Base-by-base conservation (phyloP, 2,329 filamentous ascomycete genomes). In the Diaporthe batatas region DNA sequence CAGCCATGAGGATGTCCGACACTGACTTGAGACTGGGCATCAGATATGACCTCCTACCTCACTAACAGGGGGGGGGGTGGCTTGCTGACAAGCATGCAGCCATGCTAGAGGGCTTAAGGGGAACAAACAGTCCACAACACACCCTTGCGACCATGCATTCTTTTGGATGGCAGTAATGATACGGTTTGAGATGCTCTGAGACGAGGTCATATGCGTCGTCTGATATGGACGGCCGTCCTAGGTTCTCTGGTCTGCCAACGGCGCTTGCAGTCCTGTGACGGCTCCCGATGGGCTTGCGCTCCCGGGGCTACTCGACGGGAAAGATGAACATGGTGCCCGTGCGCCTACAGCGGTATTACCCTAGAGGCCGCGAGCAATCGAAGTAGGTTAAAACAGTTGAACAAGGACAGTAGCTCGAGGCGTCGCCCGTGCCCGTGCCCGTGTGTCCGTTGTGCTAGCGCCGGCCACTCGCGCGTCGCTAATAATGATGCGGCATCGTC, bases 51-150 rank as follows among this genome's bases (percentile, higher is more conserved):
- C 65, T 58, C 32, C 25, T 57, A 32, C 69, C 51, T 36, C 29
- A 36, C 59, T 68, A 39, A 65, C 53, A 29, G 29, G 44, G 29
- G 39, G 58, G 59, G 39, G 36, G 32, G 58, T 68, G 70, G 53
- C 62, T 68, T 58, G 34, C 51, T 72, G 32, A 72, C 53, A 72
- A 64, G 62, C 29, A 72, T 58, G 62, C 59, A 58, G 47, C 51
- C 69, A 54, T 29, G 34, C 55, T 62, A 39, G 39, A 62, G 36
- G 21, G 21, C 14, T 23, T 49, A 23, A 54, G n/a, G 47, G 34
- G 65, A 16, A n/a, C 34, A 18, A 18, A n/a, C 34, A 55, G 44
- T 44, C 49, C 65, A 55, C 6, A 32, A 62, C 23, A 21, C 21
- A 53, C 51, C 64, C 62, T 44, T 68, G 62, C 70, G 67, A 47